Evolutionary conservation across 2,329 filamentous ascomycete genomes (phyloP).

Genomic region (Ophiosphaerella herpotricha): DNA sequence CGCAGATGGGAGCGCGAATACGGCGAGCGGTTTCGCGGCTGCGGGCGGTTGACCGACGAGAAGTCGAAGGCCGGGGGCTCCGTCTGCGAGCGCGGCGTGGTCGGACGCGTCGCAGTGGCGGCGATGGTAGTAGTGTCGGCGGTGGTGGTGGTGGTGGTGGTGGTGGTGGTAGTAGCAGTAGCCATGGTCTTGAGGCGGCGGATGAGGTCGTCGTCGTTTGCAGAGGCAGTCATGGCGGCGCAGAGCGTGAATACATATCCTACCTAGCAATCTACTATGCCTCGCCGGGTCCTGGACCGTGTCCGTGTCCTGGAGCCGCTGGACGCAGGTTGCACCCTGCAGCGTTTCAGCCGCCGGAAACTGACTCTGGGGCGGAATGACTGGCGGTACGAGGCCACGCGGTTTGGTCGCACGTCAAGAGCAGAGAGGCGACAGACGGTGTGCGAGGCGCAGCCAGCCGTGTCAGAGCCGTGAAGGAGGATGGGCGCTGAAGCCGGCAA

Average conservation of each 20-base stretch:
- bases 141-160: constrained; percentile 9
- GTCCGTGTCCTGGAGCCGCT: constrained; percentile 23
- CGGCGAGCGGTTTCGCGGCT: constrained; percentile 53
- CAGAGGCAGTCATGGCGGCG: constrained; percentile 32
- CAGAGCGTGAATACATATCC: constrained; percentile 33
- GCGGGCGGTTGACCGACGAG: constrained; percentile 33
- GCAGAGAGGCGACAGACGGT: constrained; percentile 27
- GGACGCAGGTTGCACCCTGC: constrained; percentile 38
- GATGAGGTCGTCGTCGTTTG: constrained; percentile 18
- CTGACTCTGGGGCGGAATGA: constrained; percentile 22
- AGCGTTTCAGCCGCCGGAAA: constrained; percentile 41
- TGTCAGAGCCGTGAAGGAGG: constrained; percentile 9
- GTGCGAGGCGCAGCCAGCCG: constrained; percentile 21
- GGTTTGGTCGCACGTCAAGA: constrained; percentile 26
- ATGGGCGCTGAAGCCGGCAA: constrained; percentile 3
- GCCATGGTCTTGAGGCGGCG: constrained; percentile 30
- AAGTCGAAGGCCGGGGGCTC: constrained; percentile 38
- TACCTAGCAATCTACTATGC: neutral
- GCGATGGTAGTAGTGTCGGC: constrained; percentile 27
- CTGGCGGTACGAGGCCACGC: constrained; percentile 23
- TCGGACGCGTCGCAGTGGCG: constrained; percentile 31
- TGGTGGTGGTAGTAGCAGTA: neutral
- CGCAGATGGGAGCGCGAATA: constrained; percentile 54
- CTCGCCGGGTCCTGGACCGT: neutral
- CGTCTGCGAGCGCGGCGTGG: constrained; percentile 46